Evolutionary conservation across 2,329 filamentous ascomycete species (phyloP), one percentile per base, ranked within the genome.

Genomic region (Ophiostoma sp.): DNA sequence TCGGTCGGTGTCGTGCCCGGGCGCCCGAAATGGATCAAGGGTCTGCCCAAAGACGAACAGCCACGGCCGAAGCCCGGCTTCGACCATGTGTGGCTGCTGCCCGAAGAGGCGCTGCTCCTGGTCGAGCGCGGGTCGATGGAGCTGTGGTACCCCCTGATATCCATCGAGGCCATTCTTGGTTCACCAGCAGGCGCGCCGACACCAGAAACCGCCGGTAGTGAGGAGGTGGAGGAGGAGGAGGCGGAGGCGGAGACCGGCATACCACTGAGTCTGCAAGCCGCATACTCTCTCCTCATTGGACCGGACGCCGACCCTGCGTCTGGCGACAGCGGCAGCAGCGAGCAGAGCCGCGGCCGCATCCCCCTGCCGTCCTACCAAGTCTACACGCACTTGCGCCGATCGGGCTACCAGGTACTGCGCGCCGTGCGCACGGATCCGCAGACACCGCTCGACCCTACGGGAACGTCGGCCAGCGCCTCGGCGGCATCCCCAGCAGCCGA

Each of bases 181-280:
- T 27, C 27, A 27, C 27, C 27, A 2, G 69, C 69, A 36, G 68
- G 4, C 58, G 47, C 70, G n/a, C 12, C 16, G 16, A 5, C 8
- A 27, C 27, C 27, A 27, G n/a, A 11, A n/a, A 9, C 16, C 14
- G 42, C 40, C 9, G 71, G 67, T 6, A 64, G 45, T 68, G 71
- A 69, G 3, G 63, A 66, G 18, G 73, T 74, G 18, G 70, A 79
- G 42, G 81, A 82, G 58, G 85, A 87, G 47, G 82, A 84, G 69
- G 84, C 87, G 6, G 79, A 83, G n/a, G n/a, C n/a, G n/a, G n/a
- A 27, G 27, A 27, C 27, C 4, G 90, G 89, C 0, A 77, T 95
- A n/a, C 93, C 94, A 0, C 88, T 99, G 81, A 96, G 91, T 77
- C 79, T 98, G 52, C 92, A 98, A 77, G 93, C 91, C 5, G 93